A percentile compares a stretch with the other conserved stretches of the same genome.
These are phyloP conservation scores for Ophiostoma sp. DNA, from an alignment of 2,329 filamentous ascomycete species.

Conservation along the genomic window DNA sequence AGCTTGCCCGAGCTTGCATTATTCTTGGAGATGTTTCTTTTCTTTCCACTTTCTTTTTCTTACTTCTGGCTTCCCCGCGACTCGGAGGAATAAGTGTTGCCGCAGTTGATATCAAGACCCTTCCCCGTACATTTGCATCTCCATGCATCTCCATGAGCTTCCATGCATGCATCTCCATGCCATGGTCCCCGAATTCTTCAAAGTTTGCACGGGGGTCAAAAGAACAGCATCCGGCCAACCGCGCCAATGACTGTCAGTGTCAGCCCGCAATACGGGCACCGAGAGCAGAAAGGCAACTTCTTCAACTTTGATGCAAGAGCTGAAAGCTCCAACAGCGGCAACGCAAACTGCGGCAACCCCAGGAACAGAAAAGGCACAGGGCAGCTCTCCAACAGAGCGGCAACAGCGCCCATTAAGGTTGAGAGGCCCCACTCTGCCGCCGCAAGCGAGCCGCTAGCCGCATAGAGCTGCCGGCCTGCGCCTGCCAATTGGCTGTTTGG, in stretches of 20 bases:
- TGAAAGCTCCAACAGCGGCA: not conserved
- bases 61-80: not conserved
- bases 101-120: not conserved
- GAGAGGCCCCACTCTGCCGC: not conserved
- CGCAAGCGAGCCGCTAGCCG: constrained; percentile 4
- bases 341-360: not conserved
- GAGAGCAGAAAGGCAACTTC: not conserved
- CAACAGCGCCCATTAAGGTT: constrained; percentile 11
- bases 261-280: not conserved
- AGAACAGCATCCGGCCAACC: not conserved
- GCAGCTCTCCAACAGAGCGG: constrained; percentile 6
- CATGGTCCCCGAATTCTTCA: not conserved
- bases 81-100: not conserved
- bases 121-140: not conserved
- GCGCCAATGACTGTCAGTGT: not conserved
- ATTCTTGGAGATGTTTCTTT: not conserved
- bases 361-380: not conserved
- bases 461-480: not conserved
- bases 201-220: not conserved
- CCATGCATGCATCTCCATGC: not conserved
- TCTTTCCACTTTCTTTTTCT: not conserved
- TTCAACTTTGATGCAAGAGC: not conserved
- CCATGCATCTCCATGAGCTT: not conserved
- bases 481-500: not conserved
- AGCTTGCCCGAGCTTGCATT: not conserved